Percentiles rank a stretch among this genome's conserved stretches.
Conservation (phyloP, 495 filamentous ascomycete species). For the Penicillium lividum region DNA sequence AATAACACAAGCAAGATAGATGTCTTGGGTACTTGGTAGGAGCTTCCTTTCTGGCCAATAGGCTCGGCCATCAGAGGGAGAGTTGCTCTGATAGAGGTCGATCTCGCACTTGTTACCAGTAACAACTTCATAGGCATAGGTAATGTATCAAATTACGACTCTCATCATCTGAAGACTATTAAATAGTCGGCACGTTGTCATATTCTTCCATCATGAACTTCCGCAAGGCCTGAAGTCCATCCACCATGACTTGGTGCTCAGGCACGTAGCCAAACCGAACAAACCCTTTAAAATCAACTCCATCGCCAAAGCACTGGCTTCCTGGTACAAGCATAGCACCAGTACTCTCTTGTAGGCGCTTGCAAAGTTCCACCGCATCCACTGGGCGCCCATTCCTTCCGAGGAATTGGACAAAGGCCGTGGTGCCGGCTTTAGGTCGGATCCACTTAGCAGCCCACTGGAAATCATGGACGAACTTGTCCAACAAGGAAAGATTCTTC, state of each 20-base stretch:
- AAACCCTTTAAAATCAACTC: conserved; percentile 70
- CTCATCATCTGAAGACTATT: too few relatives aligned
- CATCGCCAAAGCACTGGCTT: conserved; percentile 70
- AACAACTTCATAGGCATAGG: conserved; percentile 23
- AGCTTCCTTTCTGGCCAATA: conserved; percentile 19
- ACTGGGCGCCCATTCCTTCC: conserved; percentile 56
- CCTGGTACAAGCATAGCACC: conserved; percentile 81
- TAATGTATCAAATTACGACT: too few relatives aligned
- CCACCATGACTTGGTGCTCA: conserved; percentile 64
- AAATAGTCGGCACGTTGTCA: not conserved
- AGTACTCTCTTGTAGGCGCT: conserved; percentile 62
- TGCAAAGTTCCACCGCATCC: conserved; percentile 70
- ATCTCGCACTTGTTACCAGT: conserved; percentile 29
- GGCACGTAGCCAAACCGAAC: conserved; percentile 77
- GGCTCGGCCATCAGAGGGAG: conserved; percentile 22
- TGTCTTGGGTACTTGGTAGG: conserved; percentile 23
- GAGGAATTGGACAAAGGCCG: conserved; percentile 72
- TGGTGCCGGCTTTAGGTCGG: conserved; percentile 79
- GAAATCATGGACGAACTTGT: conserved; percentile 59
- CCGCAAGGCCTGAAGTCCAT: conserved; percentile 61
- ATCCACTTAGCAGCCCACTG: conserved; percentile 63
- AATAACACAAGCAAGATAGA: conserved; percentile 34
- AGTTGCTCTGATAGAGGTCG: conserved; percentile 30
- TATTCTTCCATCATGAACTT: conserved; percentile 62
- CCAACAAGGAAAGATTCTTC: conserved; percentile 65